Base-by-base conservation (phyloP, 169 alveolate genomes). In the Theileria equi region DNA sequence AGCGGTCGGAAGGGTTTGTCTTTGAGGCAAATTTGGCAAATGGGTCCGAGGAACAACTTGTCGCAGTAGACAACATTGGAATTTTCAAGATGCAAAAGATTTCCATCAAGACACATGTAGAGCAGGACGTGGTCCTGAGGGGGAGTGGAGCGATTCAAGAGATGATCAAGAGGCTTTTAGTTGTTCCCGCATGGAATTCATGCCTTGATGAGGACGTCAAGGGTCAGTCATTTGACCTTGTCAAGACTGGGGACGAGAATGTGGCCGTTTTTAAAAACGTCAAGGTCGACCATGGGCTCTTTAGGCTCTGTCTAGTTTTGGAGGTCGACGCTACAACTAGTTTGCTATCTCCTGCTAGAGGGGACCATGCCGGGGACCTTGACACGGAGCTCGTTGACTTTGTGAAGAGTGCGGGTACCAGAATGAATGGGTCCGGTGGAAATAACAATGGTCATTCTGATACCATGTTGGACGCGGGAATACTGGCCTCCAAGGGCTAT, bases 101-200 rank as follows among this genome's bases (percentile, higher is more conserved):
- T 0, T 44, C 26, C 34, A 13, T 64, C 40, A 41, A 19, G 41
- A 35, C 61, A 0, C 57, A 23, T 1, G 32, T 43, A 5, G 11
- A 13, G 3, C 78, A 74, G 43, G 71, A 74, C 41, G 60, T 74
- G 13, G 53, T 29, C 13, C 13, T 74, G 5, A 40, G 62, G 17
- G 84, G 79, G 0, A 38, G 11, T 23, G 11, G 21, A 5, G 0
- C 65, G 48, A 25, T 48, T 16, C 32, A 54, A 17, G 21, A 17
- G 23, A 13, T 36, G 13, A 38, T 11, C n/a, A 36, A 54, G 17
- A 28, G 38, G 44, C 47, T 54, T 29, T 17, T 17, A 10, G 38
- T 54, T 21, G 38, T 54, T 13, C 13, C 49, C 5, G 16, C 44
- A 13, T 45, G 38, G 31, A 31, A 36, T 29, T 36, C 17, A 6